These are phyloP conservation scores for Colletotrichum tabaci DNA, from an alignment of 2,329 filamentous ascomycete genomes.

Conservation along the genomic window DNA sequence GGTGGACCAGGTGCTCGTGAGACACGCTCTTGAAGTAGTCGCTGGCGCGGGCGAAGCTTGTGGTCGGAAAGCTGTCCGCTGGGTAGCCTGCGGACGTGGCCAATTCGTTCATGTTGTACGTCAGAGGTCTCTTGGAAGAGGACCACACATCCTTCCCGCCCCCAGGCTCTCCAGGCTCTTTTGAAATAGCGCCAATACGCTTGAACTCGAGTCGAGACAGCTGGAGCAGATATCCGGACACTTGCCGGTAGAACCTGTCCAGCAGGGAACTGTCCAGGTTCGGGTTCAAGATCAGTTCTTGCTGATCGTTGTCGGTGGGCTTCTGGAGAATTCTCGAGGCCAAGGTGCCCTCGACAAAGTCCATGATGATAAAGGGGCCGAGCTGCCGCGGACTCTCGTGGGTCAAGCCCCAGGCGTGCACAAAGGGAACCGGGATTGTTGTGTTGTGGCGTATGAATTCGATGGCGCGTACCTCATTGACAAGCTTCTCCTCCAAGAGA, in stretches of 20 bases:
- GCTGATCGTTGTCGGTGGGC: not conserved
- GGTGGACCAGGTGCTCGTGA: slow-evolving; percentile 47
- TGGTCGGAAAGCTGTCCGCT: slow-evolving; percentile 47
- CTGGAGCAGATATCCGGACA: slow-evolving; percentile 21
- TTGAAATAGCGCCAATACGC: too few relatives aligned
- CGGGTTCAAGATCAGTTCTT: not conserved
- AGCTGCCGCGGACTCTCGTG: not conserved
- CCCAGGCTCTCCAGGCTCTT: too few relatives aligned
- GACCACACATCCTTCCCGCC: too few relatives aligned
- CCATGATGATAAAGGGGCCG: not conserved
- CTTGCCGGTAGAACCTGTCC: not conserved
- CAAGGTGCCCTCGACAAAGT: not conserved
- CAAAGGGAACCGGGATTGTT: slow-evolving; percentile 51
- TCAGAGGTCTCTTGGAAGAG: slow-evolving; percentile 49
- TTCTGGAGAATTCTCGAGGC: slow-evolving; percentile 10
- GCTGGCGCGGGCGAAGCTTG: slow-evolving; percentile 47
- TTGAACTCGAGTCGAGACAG: slow-evolving; percentile 2
- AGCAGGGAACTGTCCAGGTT: not conserved
- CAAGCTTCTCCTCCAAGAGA: not conserved
- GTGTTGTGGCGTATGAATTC: not conserved
- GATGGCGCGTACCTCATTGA: not conserved
- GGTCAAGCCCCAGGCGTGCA: not conserved
- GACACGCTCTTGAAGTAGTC: slow-evolving; percentile 44
- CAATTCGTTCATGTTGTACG: slow-evolving; percentile 58
- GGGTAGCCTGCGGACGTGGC: slow-evolving; percentile 51